Evolutionary conservation across 2,329 filamentous ascomycete species (phyloP).

Genomic region (Cyphellophora attinorum): DNA sequence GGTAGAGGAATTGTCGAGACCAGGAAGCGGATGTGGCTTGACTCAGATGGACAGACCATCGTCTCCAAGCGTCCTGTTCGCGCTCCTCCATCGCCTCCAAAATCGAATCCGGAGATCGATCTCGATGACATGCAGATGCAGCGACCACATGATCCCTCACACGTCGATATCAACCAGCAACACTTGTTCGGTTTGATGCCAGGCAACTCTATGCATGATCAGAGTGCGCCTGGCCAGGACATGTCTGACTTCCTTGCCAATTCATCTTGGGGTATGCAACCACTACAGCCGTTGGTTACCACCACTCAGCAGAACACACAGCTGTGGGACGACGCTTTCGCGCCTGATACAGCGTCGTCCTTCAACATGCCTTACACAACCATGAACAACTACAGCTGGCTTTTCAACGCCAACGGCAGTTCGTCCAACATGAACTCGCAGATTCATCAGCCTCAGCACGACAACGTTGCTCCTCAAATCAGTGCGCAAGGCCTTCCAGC

Average conservation of each 20-base stretch:
- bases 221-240: too few relatives aligned
- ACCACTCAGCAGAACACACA: constrained; percentile 7
- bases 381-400: constrained; percentile 53
- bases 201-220: background rate
- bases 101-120: constrained; percentile 5
- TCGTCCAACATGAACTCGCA: constrained; percentile 1
- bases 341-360: constrained; percentile 52
- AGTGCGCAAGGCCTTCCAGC: background rate
- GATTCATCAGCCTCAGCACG: background rate
- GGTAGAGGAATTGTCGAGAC: constrained; percentile 39
- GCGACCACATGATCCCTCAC: too few relatives aligned
- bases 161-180: too few relatives aligned
- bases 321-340: constrained; percentile 46
- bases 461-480: background rate
- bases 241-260: constrained; percentile 13
- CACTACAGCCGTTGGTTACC: background rate
- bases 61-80: constrained; percentile 26
- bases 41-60: constrained; percentile 36
- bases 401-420: constrained; percentile 38
- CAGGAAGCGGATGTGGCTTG: constrained; percentile 40
- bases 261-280: constrained; percentile 9
- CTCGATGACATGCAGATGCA: constrained; percentile 1
- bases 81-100: constrained; percentile 8
- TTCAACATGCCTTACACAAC: constrained; percentile 59
- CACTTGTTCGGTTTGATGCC: background rate